Evolutionary conservation across 2,329 filamentous ascomycete genomes (phyloP), one percentile per base, ranked within the genome.

Genomic region (Colletotrichum sp.): DNA sequence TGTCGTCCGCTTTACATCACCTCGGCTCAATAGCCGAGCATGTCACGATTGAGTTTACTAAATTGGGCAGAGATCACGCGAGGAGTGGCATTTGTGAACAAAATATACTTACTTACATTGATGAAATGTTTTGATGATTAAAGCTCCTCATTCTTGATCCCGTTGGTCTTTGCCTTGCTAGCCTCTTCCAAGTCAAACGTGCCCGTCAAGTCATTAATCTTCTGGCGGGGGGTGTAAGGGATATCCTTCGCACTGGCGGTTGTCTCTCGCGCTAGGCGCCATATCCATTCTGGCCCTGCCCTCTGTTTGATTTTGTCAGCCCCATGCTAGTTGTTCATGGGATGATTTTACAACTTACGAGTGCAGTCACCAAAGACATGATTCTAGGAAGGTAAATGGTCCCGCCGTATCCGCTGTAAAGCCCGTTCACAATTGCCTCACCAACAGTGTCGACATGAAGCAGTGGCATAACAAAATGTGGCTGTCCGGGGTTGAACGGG

Each of bases 381-480:
- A 82, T 71, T 2, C 79, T 79, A 0, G 83, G 83, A 55, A 83
- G 67, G 58, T 81, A 82, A 5, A 84, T 80, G 0, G 78, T 82
- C 3, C 73, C 72, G 3, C 82, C 82, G 36, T 81, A 80, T 5
- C 81, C 81, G 61, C 82, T 82, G 61, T 82, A 83, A 7, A 84
- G 61, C 0, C 71, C 73, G 16, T 81, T 70, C 1, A 80, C 82
- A 21, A 84, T 78, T 0, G 78, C 72, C 62, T 84, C 80, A 26
- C 79, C 78, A 0, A 84, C 83, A 3, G 81, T 81, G 24, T 83
- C 81, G 2, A 83, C 81, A 30, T 84, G 78, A 10, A 85, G 65
- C 14, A 84, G 52, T 3, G 83, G 83, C 18, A 81, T 75, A 5
- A 83, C 7, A 16, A 84, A 84, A 62, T 80, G 76, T 8, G 77